Base-by-base conservation (phyloP, 306 rosid genomes). In the Prunus salicina region DNA sequence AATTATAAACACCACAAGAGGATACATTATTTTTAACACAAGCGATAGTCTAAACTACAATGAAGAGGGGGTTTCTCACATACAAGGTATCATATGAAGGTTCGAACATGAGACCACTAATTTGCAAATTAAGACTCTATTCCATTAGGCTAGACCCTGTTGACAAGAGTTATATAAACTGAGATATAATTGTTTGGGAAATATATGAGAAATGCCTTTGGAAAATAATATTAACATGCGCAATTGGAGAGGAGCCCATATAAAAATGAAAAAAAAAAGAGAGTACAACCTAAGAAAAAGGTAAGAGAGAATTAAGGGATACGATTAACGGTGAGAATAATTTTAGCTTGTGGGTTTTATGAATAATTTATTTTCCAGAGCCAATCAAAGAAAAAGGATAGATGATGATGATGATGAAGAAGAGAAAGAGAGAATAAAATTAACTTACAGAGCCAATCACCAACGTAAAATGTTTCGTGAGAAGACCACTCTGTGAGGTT, bases 401-500 rank as follows among this genome's bases (percentile, higher is more conserved):
- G 3, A 55, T 19, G 60, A 55, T n/a, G 38, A 70, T 4, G 45
- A 27, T 15, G 49, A 55, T 0, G 15, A 3, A 2, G 45, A 27
- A 12, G 38, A 24, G 45, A 19, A 16, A 20, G 27, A 43, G 27
- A 19, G 18, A 52, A 18, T 27, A 47, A 46, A 28, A 11, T 46
- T 11, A 1, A 61, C 81, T 69, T 22, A 77, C 81, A 77, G 20
- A 77, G 81, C 81, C 70, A 69, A 12, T 77, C 75, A 18, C 51
- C 69, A 66, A 45, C n/a, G 63, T 57, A 34, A 60, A 77, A 77
- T 18, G 19, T 50, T 73, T 69, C 16, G 13, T 45, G 70, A 57
- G 63, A 57, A 6, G 81, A 77, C 81, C 81, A 77, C 4, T 77
- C 52, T 53, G 75, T 69, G 25, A 77, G 64, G 69, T 77, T 77